Evolutionary conservation across 2,329 filamentous ascomycete species (phyloP).

Genomic region (Dothiorella sarmentorum): DNA sequence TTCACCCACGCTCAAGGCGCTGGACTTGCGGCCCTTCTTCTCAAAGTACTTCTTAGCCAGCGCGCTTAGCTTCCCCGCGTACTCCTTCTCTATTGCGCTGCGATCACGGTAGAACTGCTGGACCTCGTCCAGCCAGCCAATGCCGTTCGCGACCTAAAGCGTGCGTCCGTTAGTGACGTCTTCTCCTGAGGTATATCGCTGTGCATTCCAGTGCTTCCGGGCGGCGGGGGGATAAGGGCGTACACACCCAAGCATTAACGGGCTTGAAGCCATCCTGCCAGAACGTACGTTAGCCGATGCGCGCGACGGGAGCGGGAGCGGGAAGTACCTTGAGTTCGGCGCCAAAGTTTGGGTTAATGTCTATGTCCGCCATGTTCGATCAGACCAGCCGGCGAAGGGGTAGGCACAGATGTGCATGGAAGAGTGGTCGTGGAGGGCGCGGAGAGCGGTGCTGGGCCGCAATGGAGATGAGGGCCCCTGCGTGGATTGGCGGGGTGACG

Average conservation of each 20-base stretch:
- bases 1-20: conserved; percentile 87
- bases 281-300: conserved; percentile 22
- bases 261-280: conserved; percentile 90
- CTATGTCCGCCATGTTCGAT: conserved; percentile 72
- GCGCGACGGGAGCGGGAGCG: conserved; percentile 4
- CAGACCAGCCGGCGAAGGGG: not conserved
- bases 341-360: conserved; percentile 82
- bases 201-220: not conserved
- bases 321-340: conserved; percentile 79
- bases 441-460: conserved; percentile 4
- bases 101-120: conserved; percentile 97
- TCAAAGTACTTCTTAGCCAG: conserved; percentile 97
- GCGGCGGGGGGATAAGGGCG: conserved; percentile 21
- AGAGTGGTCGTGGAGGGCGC: conserved; percentile 5
- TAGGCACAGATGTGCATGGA: conserved; percentile 2
- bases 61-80: conserved; percentile 79
- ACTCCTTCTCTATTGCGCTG: conserved; percentile 93
- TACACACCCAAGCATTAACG: conserved; percentile 77
- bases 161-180: not conserved
- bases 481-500: conserved; percentile 12
- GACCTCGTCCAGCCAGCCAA: conserved; percentile 93
- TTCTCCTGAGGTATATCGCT: not conserved
- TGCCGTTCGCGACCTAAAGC: conserved; percentile 69
- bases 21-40: conserved; percentile 88
- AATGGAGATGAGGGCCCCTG: conserved; percentile 12